phyloP scores from a whole-genome alignment of 257 asterid species.

The Salvia splendens region DNA sequence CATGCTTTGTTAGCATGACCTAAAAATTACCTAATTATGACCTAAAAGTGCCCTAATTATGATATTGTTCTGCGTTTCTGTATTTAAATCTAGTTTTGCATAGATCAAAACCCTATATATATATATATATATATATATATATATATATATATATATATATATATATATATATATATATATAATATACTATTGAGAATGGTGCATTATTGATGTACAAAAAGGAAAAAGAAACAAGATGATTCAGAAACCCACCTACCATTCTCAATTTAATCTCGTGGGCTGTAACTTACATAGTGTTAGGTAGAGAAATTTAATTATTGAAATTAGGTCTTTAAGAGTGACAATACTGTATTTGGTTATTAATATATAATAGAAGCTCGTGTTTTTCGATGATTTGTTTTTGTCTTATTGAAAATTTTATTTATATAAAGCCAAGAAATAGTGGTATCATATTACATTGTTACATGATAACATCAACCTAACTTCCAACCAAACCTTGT shows the following conservation, averaged over 20 bases:
- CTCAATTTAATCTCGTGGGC: neutral
- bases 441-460: neutral
- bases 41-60: no score
- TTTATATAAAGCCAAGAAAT: neutral
- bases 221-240: neutral
- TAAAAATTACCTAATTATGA: no score
- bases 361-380: neutral
- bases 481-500: no score
- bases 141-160: no score
- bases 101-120: no score
- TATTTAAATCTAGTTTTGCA: no score
- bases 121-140: no score
- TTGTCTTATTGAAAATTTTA: neutral
- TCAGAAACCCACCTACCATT: constrained; percentile 15
- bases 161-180: no score
- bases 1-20: no score
- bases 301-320: neutral
- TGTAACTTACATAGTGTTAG: neutral
- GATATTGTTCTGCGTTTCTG: no score
- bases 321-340: neutral
- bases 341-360: neutral
- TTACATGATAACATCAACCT: no score
- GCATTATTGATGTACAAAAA: neutral
- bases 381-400: neutral
- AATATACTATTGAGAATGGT: neutral